phyloP scores from a whole-genome alignment of 106 monocot species.

The Apostasia ramifera region DNA sequence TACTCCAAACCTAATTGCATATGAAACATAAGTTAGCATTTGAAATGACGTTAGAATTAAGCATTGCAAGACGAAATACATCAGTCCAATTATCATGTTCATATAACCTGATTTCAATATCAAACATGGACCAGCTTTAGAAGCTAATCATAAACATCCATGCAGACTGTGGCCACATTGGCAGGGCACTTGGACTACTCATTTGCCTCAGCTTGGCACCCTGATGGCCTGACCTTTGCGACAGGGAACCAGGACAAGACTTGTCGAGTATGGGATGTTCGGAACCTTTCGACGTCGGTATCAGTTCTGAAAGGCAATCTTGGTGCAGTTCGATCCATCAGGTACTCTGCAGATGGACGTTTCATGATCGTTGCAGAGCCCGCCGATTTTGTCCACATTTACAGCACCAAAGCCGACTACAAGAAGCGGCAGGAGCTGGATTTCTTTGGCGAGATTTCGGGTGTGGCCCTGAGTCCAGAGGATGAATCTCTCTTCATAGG shows the following conservation, averaged over 20 bases:
- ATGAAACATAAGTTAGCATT: background rate
- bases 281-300: conserved; percentile 12
- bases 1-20: too few relatives aligned
- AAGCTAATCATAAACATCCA: background rate
- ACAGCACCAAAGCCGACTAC: conserved; percentile 12
- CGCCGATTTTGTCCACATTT: conserved; percentile 36
- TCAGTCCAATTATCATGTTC: background rate
- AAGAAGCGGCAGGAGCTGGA: conserved; percentile 24
- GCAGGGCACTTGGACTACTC: conserved; percentile 28
- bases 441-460: conserved; percentile 34
- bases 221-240: conserved; percentile 24
- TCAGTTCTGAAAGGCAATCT: conserved; percentile 16
- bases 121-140: background rate
- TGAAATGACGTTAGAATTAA: background rate
- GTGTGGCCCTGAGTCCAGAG: conserved; percentile 47
- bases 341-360: conserved; percentile 20
- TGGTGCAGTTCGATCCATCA: conserved; percentile 25
- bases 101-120: too few relatives aligned
- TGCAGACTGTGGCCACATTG: conserved; percentile 18
- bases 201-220: conserved; percentile 35
- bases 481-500: conserved; percentile 43
- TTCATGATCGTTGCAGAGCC: conserved; percentile 34
- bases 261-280: conserved; percentile 20
- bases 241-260: conserved; percentile 41
- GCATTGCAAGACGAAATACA: background rate